A percentile compares a stretch with the other conserved stretches of the same genome.
Conservation (phyloP, 805 yeast species). For the Metschnikowia santaceciliae region DNA sequence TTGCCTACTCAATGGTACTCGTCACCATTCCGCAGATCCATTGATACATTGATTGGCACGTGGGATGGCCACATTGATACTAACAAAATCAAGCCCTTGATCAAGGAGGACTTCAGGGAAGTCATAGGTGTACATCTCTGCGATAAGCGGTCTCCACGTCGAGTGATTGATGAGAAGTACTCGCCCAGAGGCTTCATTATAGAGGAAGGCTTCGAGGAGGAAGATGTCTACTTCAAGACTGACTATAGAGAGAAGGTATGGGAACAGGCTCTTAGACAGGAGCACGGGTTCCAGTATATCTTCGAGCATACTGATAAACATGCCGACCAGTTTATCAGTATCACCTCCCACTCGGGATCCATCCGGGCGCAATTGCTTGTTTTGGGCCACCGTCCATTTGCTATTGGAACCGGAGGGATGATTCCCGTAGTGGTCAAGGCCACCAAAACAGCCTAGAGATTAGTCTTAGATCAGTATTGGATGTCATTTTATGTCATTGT, state of each 20-base stretch:
- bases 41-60: constrained; percentile 46
- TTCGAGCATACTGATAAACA: constrained; percentile 20
- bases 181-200: constrained; percentile 36
- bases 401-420: constrained; percentile 54
- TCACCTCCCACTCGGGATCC: constrained; percentile 52
- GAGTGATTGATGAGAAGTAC: constrained; percentile 39
- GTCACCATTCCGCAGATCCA: constrained; percentile 51
- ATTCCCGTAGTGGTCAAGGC: constrained; percentile 51
- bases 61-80: constrained; percentile 36
- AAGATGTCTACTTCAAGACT: constrained; percentile 40
- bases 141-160: constrained; percentile 40
- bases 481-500: not conserved
- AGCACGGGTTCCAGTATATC: constrained; percentile 34
- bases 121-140: constrained; percentile 49
- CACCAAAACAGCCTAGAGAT: constrained; percentile 3
- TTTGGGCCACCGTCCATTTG: constrained; percentile 44
- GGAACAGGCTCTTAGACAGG: constrained; percentile 36
- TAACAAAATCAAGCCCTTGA: constrained; percentile 29
- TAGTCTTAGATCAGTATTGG: too few relatives aligned
- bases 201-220: constrained; percentile 44
- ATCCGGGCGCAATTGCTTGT: constrained; percentile 47
- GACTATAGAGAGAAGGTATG: constrained; percentile 39
- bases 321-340: constrained; percentile 28
- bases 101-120: constrained; percentile 47
- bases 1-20: constrained; percentile 41